Evolutionary conservation across 768 basidiomycete species (phyloP), one percentile per base, ranked within the genome.

Genomic region (Boletus rubropictus): DNA sequence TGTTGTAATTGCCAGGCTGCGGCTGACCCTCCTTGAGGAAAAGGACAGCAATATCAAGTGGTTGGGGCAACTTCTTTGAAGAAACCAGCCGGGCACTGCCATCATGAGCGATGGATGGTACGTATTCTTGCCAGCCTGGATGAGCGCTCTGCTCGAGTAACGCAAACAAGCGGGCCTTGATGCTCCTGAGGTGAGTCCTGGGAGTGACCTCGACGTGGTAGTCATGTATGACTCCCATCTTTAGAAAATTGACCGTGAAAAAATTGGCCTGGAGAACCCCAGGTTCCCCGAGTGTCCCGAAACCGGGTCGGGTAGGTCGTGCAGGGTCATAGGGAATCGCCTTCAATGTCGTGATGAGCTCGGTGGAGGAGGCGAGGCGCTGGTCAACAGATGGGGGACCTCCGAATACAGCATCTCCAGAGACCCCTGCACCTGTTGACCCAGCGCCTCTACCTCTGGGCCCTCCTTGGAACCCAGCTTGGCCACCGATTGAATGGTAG

Each of bases 191-290:
- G 39, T 64, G 51, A 1, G 64, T 66, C 11, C 34, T 57, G 18
- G 75, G 76, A 2, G 56, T 39, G 9, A 75, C 55, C 0, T 62
- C 53, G 48, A 76, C 63, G 25, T 69, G 68, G 49, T 79, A 79
- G 50, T 80, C 77, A 44, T 69, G 69, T 3, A 79, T 49, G 15
- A 67, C 52, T 0, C 62, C 66, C 7, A 1, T 14, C 42, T 68
- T 69, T 0, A 73, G 69, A 27, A 77, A 64, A 17, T 57, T 64
- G 44, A 77, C 56, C 0, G 77, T 51, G 53, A 80, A 79, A 57
- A 78, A 78, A 48, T 79, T 79, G 32, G 76, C 60, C 1, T 78
- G 72, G 8, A 80, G 57, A 20, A 65, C 70, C 44, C 73, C 67
- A 20, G 56, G 4, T 5, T 43, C 63, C 7, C 78, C 77, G 7